phyloP scores from a whole-genome alignment of 2,329 filamentous ascomycete species.

The Diaporthe capsici region DNA sequence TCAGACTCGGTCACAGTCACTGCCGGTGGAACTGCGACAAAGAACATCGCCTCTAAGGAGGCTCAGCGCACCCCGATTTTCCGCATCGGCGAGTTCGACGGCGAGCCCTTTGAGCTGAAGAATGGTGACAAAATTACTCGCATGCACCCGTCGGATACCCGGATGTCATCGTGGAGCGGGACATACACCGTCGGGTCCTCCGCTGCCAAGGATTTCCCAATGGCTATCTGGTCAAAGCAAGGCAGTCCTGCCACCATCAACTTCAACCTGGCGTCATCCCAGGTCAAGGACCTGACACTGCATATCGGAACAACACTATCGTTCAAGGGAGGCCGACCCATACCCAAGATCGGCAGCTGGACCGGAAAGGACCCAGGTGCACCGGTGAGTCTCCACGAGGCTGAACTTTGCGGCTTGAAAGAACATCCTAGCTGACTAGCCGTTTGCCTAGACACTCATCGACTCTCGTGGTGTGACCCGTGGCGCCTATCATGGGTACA shows the following conservation, averaged over 20 bases:
- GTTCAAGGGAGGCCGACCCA: constrained; percentile 68
- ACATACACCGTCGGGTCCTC: constrained; percentile 68
- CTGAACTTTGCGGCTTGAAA: not conserved
- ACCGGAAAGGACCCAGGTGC: constrained; percentile 46
- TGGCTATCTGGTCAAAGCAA: constrained; percentile 67
- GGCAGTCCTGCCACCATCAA: constrained; percentile 65
- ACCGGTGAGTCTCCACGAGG: not conserved
- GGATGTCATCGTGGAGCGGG: constrained; percentile 66
- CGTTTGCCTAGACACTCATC: constrained; percentile 60
- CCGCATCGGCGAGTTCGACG: constrained; percentile 71
- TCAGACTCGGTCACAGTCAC: constrained; percentile 63
- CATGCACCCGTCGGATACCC: constrained; percentile 70
- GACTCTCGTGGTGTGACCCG: constrained; percentile 70
- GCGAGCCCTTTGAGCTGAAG: constrained; percentile 67
- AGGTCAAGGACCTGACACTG: constrained; percentile 61
- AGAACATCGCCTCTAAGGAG: constrained; percentile 63
- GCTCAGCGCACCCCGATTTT: constrained; percentile 59
- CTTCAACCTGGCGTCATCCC: constrained; percentile 60
- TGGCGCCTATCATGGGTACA: constrained; percentile 69
- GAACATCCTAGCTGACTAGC: not conserved
- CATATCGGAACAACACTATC: constrained; percentile 70
- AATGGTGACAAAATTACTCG: constrained; percentile 71
- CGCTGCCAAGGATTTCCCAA: constrained; percentile 63
- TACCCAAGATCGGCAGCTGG: constrained; percentile 55
- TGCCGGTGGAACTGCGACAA: constrained; percentile 62